Evolutionary conservation across 1,139 yeast species (phyloP), one percentile per base, ranked within the genome.

Genomic region (Kurtzmaniella natalensis): DNA sequence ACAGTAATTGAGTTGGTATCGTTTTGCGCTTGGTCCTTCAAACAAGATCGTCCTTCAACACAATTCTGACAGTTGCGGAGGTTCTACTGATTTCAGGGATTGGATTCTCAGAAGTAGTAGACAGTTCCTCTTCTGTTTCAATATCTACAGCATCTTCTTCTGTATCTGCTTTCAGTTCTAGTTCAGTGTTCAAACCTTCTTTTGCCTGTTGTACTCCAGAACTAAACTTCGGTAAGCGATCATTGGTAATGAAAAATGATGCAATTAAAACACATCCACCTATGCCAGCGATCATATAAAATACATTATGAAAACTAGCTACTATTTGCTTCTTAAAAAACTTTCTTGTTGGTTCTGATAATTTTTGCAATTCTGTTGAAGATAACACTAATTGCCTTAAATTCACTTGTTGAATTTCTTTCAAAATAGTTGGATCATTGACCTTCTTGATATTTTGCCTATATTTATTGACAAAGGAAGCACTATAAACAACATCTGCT

Each of bases 401-500:
- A 30, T 45, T 42, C 25, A 53, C 35, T 1, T 37, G 27, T 2
- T 39, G 22, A 14, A 64, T 48, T 33, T 59, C 61, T 18, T 41
- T 24, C 21, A 42, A 22, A 8, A 60, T 40, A 2, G 37, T 23
- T 8, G 44, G 35, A 28, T 49, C 39, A 3, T 53, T 42, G 8
- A 51, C 43, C 3, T 44, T 37, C 1, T 34, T 35, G 4, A 61
- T 35, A 5, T 56, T 55, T 2, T 32, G 22, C 9, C 32, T 30
- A 18, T 47, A 40, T 3, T 37, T 41, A 25, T 55, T 55, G n/a
- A 43, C 43, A 28, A 61, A 51, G 1, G 67, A 43, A 1, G 65
- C 34, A n/a, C 55, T 46, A 45, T 62, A 64, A 6, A 57, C 59
- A 1, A 64, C 55, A 38, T 63, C 64, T 15, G 64, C 57, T 35